These are phyloP conservation scores for Calophaca sinica DNA, from an alignment of 306 rosid species.

Conservation along the genomic window DNA sequence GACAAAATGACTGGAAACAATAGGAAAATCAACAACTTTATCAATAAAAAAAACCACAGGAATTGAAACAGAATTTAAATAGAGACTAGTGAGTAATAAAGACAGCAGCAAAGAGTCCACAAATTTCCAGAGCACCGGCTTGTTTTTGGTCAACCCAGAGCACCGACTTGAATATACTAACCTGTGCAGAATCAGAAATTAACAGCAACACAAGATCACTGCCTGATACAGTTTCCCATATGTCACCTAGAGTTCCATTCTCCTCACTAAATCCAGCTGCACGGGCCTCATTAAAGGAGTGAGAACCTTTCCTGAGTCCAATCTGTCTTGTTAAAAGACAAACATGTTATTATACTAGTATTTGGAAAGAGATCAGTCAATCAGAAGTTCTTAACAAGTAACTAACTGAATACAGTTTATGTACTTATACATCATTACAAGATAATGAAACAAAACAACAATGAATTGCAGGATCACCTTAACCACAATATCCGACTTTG, in stretches of 20 bases:
- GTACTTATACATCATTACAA: neutral
- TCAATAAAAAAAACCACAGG: neutral
- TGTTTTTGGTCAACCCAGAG: too few relatives aligned
- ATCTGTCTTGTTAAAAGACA: slow-evolving; percentile 55
- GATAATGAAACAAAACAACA: neutral
- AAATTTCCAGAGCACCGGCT: neutral
- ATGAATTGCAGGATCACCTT: slow-evolving; percentile 63
- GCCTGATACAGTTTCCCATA: slow-evolving; percentile 79
- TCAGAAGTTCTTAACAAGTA: neutral
- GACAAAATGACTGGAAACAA: neutral
- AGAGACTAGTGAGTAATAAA: neutral
- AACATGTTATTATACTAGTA: slow-evolving; percentile 6
- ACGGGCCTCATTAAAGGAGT: slow-evolving; percentile 88
- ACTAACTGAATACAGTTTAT: neutral
- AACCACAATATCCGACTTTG: slow-evolving; percentile 87
- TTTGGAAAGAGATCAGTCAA: neutral
- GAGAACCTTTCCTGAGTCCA: slow-evolving; percentile 97
- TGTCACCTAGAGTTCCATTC: slow-evolving; percentile 93
- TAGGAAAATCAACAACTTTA: neutral
- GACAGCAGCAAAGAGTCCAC: neutral
- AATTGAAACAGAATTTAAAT: slow-evolving; percentile 3
- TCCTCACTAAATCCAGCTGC: slow-evolving; percentile 91
- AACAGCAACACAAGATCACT: slow-evolving; percentile 94
- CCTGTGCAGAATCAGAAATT: slow-evolving; percentile 98
- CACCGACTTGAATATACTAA: slow-evolving; percentile 46